phyloP scores from a whole-genome alignment of 2,329 filamentous ascomycete genomes.

The Fusarium sp. region DNA sequence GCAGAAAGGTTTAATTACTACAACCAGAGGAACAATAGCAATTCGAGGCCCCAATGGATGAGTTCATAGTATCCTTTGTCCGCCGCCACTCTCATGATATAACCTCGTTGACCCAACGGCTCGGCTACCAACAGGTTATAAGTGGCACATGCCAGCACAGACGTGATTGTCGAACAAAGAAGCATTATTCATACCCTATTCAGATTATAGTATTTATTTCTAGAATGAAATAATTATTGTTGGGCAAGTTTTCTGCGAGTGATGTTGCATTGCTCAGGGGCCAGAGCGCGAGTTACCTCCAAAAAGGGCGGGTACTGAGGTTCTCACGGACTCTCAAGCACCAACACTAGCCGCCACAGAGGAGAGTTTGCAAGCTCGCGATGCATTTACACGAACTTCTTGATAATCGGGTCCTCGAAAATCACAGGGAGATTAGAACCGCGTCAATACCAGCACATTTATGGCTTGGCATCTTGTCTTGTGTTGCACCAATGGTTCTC shows the following conservation, averaged over 20 bases:
- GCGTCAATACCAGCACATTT: neutral
- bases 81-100: neutral
- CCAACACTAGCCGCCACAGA: conserved; percentile 2
- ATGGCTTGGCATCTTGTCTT: neutral
- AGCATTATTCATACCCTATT: neutral
- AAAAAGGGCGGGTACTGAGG: conserved; percentile 25
- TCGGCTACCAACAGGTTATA: conserved; percentile 8
- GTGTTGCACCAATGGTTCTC: neutral
- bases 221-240: neutral
- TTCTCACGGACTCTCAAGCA: conserved; percentile 18
- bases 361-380: neutral
- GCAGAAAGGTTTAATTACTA: neutral
- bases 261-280: conserved; percentile 28
- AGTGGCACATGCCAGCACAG: conserved; percentile 10
- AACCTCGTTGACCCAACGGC: conserved; percentile 5
- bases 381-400: neutral
- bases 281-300: conserved; percentile 16
- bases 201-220: neutral
- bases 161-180: conserved; percentile 1
- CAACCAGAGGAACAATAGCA: neutral
- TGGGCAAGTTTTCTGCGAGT: neutral
- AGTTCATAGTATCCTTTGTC: conserved; percentile 12
- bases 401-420: neutral
- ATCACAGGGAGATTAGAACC: neutral
- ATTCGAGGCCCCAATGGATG: neutral